These are phyloP conservation scores for Dendrobium officinale DNA, from an alignment of 106 monocot genomes.

Conservation along the genomic window DNA sequence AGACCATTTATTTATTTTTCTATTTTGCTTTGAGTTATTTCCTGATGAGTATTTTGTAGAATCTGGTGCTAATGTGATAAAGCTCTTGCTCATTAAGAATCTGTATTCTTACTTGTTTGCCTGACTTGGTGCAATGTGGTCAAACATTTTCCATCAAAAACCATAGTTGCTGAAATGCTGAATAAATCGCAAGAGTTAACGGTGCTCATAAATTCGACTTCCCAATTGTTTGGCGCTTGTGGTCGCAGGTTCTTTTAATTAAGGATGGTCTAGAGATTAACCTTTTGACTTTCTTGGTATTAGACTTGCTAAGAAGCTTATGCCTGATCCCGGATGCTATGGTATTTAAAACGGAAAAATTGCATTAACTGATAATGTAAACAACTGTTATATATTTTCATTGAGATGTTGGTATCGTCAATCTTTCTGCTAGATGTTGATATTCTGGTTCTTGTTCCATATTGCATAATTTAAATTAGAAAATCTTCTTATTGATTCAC, in stretches of 20 bases:
- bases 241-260: background rate
- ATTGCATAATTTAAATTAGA: background rate
- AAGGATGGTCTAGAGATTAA: background rate
- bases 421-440: background rate
- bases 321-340: no score
- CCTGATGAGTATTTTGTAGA: background rate
- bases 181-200: background rate
- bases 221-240: background rate
- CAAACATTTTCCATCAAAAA: background rate
- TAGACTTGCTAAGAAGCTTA: background rate
- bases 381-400: background rate
- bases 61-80: background rate
- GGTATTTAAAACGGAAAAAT: no score
- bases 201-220: background rate
- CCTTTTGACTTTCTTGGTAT: background rate
- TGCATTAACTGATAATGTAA: background rate
- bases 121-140: background rate
- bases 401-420: background rate
- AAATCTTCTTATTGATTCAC: conserved; percentile 1
- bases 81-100: background rate
- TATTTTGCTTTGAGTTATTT: background rate
- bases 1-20: background rate
- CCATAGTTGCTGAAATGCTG: background rate
- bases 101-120: background rate
- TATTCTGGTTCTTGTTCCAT: background rate